Evolutionary conservation across 2,329 filamentous ascomycete species (phyloP), one percentile per base, ranked within the genome.

Genomic region (Penicillium sp.): DNA sequence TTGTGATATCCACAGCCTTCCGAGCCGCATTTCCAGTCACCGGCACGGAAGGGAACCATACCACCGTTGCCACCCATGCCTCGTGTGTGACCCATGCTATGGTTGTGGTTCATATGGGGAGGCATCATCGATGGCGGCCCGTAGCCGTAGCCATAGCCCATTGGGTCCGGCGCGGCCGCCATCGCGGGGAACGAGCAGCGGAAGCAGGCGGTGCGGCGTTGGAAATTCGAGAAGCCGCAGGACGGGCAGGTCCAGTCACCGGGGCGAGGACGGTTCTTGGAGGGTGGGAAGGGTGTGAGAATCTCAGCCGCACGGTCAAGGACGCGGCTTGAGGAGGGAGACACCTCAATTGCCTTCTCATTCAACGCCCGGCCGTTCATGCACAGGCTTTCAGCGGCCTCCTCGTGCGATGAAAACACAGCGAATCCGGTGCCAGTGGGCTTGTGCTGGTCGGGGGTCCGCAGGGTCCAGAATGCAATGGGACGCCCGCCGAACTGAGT

Each of bases 231-330:
- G 72, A 98, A 98, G 44, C 92, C 92, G 60, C 92, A 98, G 35
- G 89, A 95, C 30, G 92, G 92, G 73, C 92, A 98, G 43, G 90
- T 96, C 92, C 92, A 98, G 68, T 98, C 92, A 64, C 92, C 92
- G 26, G 92, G 92, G 41, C 92, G 84, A 45, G 92, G 92, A 29
- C 92, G 82, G 69, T 98, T 98, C 77, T 98, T 98, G 70, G 89
- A 95, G 1, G 92, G 92, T 35, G 92, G 92, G 74, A 98, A 98
- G 0, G 92, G 89, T 1, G 90, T 95, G 37, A 98, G 76, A 48
- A 98, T 95, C 54, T 95, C 92, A 41, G 89, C 85, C 39, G 92
- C 92, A 52, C 90, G 84, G 66, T 98, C 92, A 42, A 98, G 79
- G 35, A 98, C 92, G 41, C 92, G 83, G 69, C 86, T 93, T n/a